Base-by-base conservation (phyloP, 306 rosid genomes). In the Lablab purpureus region DNA sequence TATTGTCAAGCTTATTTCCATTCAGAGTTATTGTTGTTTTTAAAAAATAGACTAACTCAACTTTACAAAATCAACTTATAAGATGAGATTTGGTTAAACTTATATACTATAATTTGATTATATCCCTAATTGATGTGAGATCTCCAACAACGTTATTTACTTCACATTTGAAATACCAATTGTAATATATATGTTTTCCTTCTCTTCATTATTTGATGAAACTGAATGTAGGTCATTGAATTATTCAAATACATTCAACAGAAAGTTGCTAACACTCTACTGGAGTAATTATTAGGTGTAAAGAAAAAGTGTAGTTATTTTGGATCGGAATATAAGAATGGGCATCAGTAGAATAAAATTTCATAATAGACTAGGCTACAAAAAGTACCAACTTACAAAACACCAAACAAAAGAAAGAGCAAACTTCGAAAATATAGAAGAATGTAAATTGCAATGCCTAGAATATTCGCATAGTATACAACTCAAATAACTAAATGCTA, bases 381-480 rank as follows among this genome's bases (percentile, higher is more conserved):
- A 11, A 43, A 43, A 4, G 15, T 43, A 43, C 49, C 5, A 43
- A 12, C 5, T 43, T 43, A 3, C 14, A 15, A 43, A 43, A 3
- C 14, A 43, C 14, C 49, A 43, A 1, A 12, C 17, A 43, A 43
- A 43, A 43, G 5, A 43, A 41, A 63, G 51, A 27, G 46, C 7
- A 45, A 51, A 60, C 71, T 65, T 71, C 65, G 45, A 43, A 80
- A 73, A n/a, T 76, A 46, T 69, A 19, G 58, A n/a, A 76, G 36
- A 37, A 64, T 46, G 50, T 58, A 58, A 67, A 25, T 69, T 46
- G 37, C 27, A 50, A 60, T 13, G 47, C 60, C 51, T 81, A 51
- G 9, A 71, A 67, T 17, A 37, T 78, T 65, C 52, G 18, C 56
- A n/a, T n/a, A 23, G 45, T 10, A 74, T n/a, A 43, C 14, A 81